Percentiles rank a stretch among this genome's conserved stretches.
These are phyloP conservation scores for Candida peoriensis DNA, from an alignment of 805 yeast species.

Conservation along the genomic window DNA sequence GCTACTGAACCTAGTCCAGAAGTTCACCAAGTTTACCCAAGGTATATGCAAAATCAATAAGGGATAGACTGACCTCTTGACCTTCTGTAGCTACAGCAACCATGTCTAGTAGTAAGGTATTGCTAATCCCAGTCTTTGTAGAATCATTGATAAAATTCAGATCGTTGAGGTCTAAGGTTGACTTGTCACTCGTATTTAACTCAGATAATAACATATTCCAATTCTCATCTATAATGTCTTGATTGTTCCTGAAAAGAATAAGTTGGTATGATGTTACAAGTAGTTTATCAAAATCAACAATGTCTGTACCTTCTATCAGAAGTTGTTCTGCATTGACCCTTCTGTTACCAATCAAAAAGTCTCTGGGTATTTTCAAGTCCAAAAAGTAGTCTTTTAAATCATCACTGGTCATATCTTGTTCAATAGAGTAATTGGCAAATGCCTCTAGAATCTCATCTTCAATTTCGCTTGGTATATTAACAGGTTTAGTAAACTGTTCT, in stretches of 20 bases:
- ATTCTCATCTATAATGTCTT: constrained; percentile 28
- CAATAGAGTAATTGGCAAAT: constrained; percentile 36
- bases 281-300: constrained; percentile 45
- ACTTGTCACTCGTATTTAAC: constrained; percentile 14
- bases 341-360: constrained; percentile 25
- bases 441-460: constrained; percentile 42
- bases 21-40: constrained; percentile 41
- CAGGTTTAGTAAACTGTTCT: constrained; percentile 26
- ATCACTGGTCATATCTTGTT: constrained; percentile 32
- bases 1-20: too few species aligned
- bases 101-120: constrained; percentile 38
- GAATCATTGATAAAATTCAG: constrained; percentile 28
- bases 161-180: constrained; percentile 30
- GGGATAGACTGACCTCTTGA: constrained; percentile 29
- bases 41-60: constrained; percentile 42
- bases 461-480: constrained; percentile 34
- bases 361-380: constrained; percentile 27
- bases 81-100: constrained; percentile 38
- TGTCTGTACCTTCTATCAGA: constrained; percentile 34
- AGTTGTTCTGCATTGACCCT: constrained; percentile 22
- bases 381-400: constrained; percentile 27
- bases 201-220: constrained; percentile 34
- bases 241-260: constrained; percentile 35
- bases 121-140: constrained; percentile 29
- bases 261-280: constrained; percentile 36